These are phyloP conservation scores for Lathyrus oleraceus DNA, from an alignment of 306 rosid species.

Conservation along the genomic window DNA sequence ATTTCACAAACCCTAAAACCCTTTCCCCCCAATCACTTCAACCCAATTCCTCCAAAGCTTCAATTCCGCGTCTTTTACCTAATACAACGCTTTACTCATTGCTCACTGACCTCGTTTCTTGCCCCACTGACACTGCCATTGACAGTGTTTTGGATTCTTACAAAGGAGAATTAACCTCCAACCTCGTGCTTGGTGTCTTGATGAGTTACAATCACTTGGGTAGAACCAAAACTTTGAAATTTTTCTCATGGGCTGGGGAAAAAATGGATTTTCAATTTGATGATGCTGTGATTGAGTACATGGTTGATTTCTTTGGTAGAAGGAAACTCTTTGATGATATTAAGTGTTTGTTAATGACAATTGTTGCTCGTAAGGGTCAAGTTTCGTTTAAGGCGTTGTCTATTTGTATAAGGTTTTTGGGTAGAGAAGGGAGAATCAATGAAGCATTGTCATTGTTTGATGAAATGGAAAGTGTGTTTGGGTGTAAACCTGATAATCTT, in stretches of 20 bases:
- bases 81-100: conserved; percentile 43
- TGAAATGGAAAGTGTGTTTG: conserved; percentile 57
- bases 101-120: conserved; percentile 41
- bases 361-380: conserved; percentile 46
- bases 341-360: conserved; percentile 59
- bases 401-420: conserved; percentile 68
- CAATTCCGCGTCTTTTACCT: conserved; percentile 17
- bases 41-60: conserved; percentile 15
- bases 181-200: conserved; percentile 56
- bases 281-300: conserved; percentile 61
- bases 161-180: conserved; percentile 43
- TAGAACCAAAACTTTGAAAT: conserved; percentile 57
- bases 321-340: conserved; percentile 79
- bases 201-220: conserved; percentile 63
- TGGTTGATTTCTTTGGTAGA: conserved; percentile 74
- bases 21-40: conserved; percentile 29
- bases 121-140: conserved; percentile 36
- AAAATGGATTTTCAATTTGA: conserved; percentile 60
- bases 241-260: conserved; percentile 69
- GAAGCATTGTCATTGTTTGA: conserved; percentile 67
- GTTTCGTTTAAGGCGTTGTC: conserved; percentile 58
- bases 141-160: conserved; percentile 40
- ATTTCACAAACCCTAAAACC: conserved; percentile 37
- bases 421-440: conserved; percentile 63
- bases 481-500: conserved; percentile 66